phyloP scores from a whole-genome alignment of 805 yeast genomes.

The Tetrapisispora phaffii region DNA sequence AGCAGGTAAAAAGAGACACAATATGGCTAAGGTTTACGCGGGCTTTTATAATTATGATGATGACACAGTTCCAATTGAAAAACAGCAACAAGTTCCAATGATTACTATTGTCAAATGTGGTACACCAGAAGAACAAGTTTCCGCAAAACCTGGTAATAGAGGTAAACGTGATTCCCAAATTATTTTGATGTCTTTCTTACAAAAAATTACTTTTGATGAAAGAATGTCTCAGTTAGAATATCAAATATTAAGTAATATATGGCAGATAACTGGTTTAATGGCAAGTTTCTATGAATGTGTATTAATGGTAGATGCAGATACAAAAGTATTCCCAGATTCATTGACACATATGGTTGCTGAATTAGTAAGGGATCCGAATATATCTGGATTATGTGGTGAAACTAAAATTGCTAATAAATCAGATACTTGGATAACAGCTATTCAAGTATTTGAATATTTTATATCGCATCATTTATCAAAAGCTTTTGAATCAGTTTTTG shows the following conservation, averaged over 20 bases:
- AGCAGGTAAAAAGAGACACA: constrained; percentile 87
- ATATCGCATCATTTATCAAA: constrained; percentile 91
- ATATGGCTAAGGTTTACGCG: constrained; percentile 93
- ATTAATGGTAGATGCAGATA: constrained; percentile 92
- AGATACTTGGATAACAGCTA: constrained; percentile 82
- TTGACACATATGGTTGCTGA: constrained; percentile 84
- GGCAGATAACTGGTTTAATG: constrained; percentile 79
- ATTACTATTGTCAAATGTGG: constrained; percentile 79
- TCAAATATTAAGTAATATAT: constrained; percentile 61
- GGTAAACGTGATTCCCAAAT: constrained; percentile 95
- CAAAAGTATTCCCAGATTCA: constrained; percentile 78
- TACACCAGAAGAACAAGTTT: constrained; percentile 63
- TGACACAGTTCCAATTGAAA: constrained; percentile 60
- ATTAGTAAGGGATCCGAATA: constrained; percentile 73
- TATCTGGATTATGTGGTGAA: constrained; percentile 94
- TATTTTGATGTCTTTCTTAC: constrained; percentile 81
- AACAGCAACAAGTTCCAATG: constrained; percentile 80
- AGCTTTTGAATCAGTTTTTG: constrained; percentile 91
- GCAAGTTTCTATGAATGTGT: constrained; percentile 73
- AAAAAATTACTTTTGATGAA: constrained; percentile 80
- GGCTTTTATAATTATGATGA: constrained; percentile 88
- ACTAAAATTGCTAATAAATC: constrained; percentile 80
- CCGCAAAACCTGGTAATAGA: constrained; percentile 81
- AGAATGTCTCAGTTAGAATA: constrained; percentile 88
- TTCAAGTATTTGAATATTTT: constrained; percentile 88